Conservation (phyloP, 108 stramenopile genomes). For the Cyclostephanos tholiformis region DNA sequence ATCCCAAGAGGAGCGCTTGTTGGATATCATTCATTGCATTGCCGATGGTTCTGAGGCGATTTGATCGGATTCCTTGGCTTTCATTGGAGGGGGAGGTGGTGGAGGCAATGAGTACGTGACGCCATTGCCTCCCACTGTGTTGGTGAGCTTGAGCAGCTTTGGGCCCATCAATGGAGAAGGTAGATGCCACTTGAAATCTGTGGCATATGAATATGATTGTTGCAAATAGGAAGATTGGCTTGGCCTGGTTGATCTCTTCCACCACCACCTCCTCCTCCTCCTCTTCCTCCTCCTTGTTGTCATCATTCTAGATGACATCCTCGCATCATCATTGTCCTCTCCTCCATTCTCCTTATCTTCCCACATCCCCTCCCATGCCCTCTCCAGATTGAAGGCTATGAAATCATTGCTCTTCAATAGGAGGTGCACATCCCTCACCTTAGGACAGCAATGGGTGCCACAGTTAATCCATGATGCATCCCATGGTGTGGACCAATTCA, state of each 20-base stretch:
- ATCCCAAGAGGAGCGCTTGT: conserved; percentile 13
- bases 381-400: conserved; percentile 84
- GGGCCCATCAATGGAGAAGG: conserved; percentile 13
- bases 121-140: background rate
- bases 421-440: conserved; percentile 89
- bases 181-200: background rate
- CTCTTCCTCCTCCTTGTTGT: background rate
- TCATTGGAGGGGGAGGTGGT: background rate
- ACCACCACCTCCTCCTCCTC: no score
- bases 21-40: background rate
- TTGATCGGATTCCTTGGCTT: background rate
- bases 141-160: background rate
- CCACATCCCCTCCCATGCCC: conserved; percentile 60
- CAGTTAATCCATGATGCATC: conserved; percentile 96
- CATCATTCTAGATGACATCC: no score
- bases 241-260: conserved; percentile 7
- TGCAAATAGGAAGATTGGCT: conserved; percentile 2
- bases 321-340: background rate
- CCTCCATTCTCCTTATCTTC: conserved; percentile 15
- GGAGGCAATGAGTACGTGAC: background rate
- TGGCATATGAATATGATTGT: conserved; percentile 12
- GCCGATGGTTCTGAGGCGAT: background rate
- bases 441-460: conserved; percentile 82
- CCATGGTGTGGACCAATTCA: conserved; percentile 89
- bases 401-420: conserved; percentile 94